Evolutionary conservation across 768 basidiomycete genomes (phyloP).

Genomic region (Holtermanniella nyarrowii): DNA sequence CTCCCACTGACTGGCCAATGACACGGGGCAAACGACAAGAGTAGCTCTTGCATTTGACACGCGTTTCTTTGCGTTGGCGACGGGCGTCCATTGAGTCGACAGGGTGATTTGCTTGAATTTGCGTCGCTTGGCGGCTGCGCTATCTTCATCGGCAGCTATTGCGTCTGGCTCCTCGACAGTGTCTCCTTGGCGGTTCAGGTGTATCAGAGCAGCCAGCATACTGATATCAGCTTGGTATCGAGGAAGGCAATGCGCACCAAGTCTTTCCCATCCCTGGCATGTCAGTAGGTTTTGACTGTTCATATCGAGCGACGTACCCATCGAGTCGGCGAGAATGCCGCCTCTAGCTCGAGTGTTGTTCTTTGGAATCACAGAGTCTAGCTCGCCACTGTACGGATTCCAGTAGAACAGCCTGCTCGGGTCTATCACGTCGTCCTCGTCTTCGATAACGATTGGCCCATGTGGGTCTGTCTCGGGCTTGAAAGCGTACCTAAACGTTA

Average conservation of each 20-base stretch:
- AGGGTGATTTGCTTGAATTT: constrained; percentile 39
- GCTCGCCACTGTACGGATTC: constrained; percentile 50
- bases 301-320: constrained; percentile 25
- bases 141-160: constrained; percentile 17
- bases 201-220: constrained; percentile 82
- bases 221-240: not conserved
- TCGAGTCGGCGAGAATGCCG: constrained; percentile 73
- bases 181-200: constrained; percentile 52
- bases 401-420: constrained; percentile 25
- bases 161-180: constrained; percentile 31
- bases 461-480: constrained; percentile 53
- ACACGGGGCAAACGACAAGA: constrained; percentile 84
- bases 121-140: constrained; percentile 23
- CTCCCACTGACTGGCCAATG: constrained; percentile 84
- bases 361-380: constrained; percentile 73
- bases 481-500: constrained; percentile 76
- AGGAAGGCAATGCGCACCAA: constrained; percentile 9
- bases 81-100: constrained; percentile 35
- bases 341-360: constrained; percentile 67
- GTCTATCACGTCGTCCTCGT: constrained; percentile 50
- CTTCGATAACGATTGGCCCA: constrained; percentile 63
- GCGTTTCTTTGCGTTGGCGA: constrained; percentile 41
- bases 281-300: not conserved
- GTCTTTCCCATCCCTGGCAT: constrained; percentile 39
- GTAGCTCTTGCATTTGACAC: constrained; percentile 61